Evolutionary conservation across 257 asterid genomes (phyloP).

Genomic region (Apocynum venetum): DNA sequence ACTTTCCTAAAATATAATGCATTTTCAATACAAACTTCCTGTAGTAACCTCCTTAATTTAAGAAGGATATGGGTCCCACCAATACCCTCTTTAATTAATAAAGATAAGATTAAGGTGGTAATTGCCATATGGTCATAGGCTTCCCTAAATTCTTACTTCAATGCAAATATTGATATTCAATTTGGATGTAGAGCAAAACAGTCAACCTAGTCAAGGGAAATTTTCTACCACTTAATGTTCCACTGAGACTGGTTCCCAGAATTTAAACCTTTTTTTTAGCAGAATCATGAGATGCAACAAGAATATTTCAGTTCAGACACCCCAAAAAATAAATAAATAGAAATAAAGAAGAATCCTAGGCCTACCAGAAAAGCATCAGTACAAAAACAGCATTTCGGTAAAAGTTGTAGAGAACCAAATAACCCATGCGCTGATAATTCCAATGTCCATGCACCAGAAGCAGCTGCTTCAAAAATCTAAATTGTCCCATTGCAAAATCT

Average conservation of each 20-base stretch:
- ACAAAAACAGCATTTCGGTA: slow-evolving; percentile 98
- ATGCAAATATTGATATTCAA: neutral
- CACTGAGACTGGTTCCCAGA: neutral
- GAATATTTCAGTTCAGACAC: neutral
- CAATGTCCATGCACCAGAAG: slow-evolving; percentile 98
- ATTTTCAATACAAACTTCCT: neutral
- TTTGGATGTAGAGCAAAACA: neutral
- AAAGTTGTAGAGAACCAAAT: slow-evolving; percentile 86
- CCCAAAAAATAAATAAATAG: neutral
- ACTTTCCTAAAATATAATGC: neutral
- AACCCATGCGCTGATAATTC: slow-evolving; percentile 96
- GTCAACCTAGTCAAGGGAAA: neutral
- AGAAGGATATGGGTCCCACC: neutral
- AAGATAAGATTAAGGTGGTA: neutral
- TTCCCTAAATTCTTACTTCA: neutral
- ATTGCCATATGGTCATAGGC: neutral
- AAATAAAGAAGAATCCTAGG: slow-evolving; percentile 15
- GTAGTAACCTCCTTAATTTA: neutral
- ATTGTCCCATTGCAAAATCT: slow-evolving; percentile 99
- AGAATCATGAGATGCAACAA: neutral
- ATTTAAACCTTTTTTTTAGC: neutral
- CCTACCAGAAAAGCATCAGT: slow-evolving; percentile 95
- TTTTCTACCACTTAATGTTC: neutral
- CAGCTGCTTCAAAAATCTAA: slow-evolving; percentile 77
- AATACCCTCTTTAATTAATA: neutral